phyloP scores from a whole-genome alignment of 1,139 yeast genomes.

The Protomyces pachydermus region DNA sequence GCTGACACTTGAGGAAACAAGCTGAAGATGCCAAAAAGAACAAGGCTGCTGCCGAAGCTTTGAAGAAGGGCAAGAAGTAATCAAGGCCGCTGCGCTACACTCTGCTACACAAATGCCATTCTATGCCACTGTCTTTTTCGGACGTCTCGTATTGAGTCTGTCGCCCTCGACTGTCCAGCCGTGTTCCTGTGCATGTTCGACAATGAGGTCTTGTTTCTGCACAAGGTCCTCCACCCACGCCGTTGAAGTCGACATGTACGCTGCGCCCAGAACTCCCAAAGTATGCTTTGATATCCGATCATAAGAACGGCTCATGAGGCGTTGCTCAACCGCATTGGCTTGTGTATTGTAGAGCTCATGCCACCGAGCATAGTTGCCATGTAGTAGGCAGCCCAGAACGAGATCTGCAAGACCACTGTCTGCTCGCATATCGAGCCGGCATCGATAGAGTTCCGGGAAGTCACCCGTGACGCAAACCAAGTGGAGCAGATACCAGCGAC shows the following conservation, averaged over 20 bases:
- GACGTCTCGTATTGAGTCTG: neutral
- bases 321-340: neutral
- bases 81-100: too few species aligned
- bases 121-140: neutral
- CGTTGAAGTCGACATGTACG: neutral
- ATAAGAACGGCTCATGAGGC: neutral
- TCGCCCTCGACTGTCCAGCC: neutral
- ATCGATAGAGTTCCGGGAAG: constrained; percentile 2
- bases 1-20: constrained; percentile 11
- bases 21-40: constrained; percentile 26
- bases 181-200: neutral
- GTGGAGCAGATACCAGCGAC: constrained; percentile 2
- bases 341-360: neutral
- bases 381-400: neutral
- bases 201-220: neutral
- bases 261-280: neutral
- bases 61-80: constrained; percentile 27
- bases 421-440: neutral
- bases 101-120: neutral
- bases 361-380: neutral
- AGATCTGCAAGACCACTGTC: neutral
- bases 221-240: neutral
- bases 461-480: constrained; percentile 4
- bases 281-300: neutral
- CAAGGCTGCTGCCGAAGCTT: constrained; percentile 24